Percentiles rank a stretch among this genome's conserved stretches.
Conservation (phyloP, 2,329 filamentous ascomycete species). For the Colletotrichum viniferum region DNA sequence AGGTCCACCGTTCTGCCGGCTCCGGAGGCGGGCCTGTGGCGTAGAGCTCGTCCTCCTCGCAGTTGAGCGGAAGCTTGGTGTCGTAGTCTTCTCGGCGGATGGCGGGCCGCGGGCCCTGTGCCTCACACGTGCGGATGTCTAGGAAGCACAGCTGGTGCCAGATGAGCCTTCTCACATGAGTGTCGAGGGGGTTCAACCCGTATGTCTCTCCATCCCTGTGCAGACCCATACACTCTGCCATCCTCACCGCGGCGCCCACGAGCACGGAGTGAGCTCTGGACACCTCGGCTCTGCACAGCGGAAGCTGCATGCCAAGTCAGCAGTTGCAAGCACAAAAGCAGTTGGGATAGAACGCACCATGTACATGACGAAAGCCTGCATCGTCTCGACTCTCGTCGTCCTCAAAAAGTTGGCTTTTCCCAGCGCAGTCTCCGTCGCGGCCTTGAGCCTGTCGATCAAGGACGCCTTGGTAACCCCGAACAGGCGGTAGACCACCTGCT, state of each 20-base stretch:
- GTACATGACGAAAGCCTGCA: constrained; percentile 81
- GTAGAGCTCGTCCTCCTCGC: constrained; percentile 68
- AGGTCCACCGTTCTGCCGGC: constrained; percentile 64
- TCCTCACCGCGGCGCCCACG: constrained; percentile 72
- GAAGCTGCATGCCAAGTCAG: constrained; percentile 54
- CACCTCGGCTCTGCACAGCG: constrained; percentile 73
- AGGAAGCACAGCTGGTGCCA: constrained; percentile 83
- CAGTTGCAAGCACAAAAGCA: not conserved
- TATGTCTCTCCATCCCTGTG: constrained; percentile 74
- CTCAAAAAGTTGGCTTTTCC: constrained; percentile 73
- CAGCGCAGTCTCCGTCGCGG: constrained; percentile 70
- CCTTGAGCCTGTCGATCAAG: constrained; percentile 66
- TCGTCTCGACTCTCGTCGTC: constrained; percentile 72
- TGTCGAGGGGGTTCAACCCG: constrained; percentile 69
- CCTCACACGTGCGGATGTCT: constrained; percentile 76
- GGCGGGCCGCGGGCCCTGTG: constrained; percentile 72
- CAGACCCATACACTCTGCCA: constrained; percentile 79
- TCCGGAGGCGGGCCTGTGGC: constrained; percentile 42
- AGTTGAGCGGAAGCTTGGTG: constrained; percentile 73
- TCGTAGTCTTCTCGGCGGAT: constrained; percentile 79
- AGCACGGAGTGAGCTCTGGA: constrained; percentile 76
- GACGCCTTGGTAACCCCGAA: constrained; percentile 59
- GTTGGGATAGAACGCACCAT: constrained; percentile 54
- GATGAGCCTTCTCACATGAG: constrained; percentile 72
- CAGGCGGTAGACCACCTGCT: constrained; percentile 52